Evolutionary conservation across 148 eudicot species (phyloP).

Genomic region (Hydrangea macrophylla): DNA sequence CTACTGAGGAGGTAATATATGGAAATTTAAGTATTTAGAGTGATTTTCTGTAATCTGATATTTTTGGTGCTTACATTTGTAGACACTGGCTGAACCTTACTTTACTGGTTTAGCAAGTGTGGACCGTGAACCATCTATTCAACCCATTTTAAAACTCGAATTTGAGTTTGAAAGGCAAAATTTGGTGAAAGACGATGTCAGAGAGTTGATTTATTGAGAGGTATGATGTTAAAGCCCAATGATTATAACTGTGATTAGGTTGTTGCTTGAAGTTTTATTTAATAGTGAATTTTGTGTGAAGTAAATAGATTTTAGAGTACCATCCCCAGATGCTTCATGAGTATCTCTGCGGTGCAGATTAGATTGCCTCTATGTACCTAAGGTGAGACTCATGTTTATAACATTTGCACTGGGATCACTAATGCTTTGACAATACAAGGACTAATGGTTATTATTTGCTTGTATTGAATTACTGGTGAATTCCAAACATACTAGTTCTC

Average conservation of each 20-base stretch:
- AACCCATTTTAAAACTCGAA: conserved; percentile 61
- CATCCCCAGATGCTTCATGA: conserved; percentile 80
- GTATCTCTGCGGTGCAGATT: conserved; percentile 60
- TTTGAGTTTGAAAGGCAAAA: conserved; percentile 67
- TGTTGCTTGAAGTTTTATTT: conserved; percentile 12
- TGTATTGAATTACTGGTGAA: too few relatives aligned
- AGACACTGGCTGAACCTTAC: conserved; percentile 70
- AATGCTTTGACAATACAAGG: neutral
- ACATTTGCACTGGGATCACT: too few relatives aligned
- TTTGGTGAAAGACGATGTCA: conserved; percentile 53
- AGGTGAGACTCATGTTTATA: conserved; percentile 38
- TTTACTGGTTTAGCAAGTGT: conserved; percentile 51
- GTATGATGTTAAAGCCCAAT: conserved; percentile 22
- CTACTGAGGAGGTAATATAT: conserved; percentile 47
- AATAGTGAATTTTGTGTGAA: conserved; percentile 4
- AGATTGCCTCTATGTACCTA: conserved; percentile 75
- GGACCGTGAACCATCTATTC: conserved; percentile 52
- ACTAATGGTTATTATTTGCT: too few relatives aligned
- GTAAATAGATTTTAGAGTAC: conserved; percentile 62
- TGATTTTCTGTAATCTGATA: neutral
- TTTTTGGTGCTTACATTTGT: conserved; percentile 17
- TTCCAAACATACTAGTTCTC: too few relatives aligned
- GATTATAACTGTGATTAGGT: conserved; percentile 9
- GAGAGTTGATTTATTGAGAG: conserved; percentile 68
- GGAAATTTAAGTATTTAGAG: neutral